Evolutionary conservation across 1,284 basidiomycete species (phyloP).

Genomic region (Rugiboletus extremiorientalis): DNA sequence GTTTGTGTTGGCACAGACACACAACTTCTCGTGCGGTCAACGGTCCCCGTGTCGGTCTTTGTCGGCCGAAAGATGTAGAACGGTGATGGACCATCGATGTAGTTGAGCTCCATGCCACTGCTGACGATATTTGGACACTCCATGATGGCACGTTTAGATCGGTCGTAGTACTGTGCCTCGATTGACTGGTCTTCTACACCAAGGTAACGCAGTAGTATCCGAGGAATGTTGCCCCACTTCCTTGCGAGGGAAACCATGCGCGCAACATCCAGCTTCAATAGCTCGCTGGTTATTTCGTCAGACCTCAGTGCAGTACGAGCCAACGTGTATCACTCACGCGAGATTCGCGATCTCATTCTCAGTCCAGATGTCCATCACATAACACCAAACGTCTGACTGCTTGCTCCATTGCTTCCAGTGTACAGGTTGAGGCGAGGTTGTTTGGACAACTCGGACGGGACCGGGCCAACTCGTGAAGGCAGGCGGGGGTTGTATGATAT

Average conservation of each 20-base stretch:
- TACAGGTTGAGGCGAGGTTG: background rate
- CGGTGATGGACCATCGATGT: background rate
- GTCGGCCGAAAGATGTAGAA: background rate
- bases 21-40: background rate
- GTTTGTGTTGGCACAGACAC: background rate
- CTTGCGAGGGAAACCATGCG: background rate
- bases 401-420: background rate
- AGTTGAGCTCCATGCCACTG: rapidly evolving
- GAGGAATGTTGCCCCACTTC: background rate
- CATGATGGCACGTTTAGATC: background rate
- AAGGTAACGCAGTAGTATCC: background rate
- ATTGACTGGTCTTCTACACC: rapidly evolving
- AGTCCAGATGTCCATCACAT: slow-evolving; percentile 3
- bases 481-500: rapidly evolving
- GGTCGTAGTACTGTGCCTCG: background rate
- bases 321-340: background rate
- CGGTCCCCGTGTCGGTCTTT: rapidly evolving
- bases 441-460: background rate
- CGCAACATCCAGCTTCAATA: background rate
- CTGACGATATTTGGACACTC: rapidly evolving
- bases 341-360: background rate
- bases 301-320: too few relatives aligned
- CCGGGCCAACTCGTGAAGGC: rapidly evolving
- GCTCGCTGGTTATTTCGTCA: background rate
- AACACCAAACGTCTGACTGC: background rate